Evolutionary conservation across 352 stramenopile genomes (phyloP).

Genomic region (Phytophthora lateralis): DNA sequence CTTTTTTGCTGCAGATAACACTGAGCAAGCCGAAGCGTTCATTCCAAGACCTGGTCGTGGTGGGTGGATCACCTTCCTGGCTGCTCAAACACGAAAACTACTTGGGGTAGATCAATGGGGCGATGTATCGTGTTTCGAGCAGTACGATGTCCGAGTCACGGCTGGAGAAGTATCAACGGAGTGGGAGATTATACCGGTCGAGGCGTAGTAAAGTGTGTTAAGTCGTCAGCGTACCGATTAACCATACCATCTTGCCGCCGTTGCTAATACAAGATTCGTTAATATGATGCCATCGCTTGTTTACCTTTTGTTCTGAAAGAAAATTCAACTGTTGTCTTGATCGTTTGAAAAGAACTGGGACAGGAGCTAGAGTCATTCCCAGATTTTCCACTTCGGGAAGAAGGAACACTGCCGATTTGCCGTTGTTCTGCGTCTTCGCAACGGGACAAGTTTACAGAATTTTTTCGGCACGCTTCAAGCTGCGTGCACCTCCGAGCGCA

Average conservation of each 20-base stretch:
- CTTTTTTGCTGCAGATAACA: not conserved
- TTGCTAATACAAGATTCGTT: too few species aligned
- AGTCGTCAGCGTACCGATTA: too few species aligned
- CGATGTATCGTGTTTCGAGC: not conserved
- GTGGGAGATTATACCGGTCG: not conserved
- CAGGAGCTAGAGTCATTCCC: not conserved
- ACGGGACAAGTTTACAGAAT: not conserved
- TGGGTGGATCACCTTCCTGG: not conserved
- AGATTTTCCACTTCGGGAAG: not conserved
- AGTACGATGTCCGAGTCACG: not conserved
- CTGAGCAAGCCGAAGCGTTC: not conserved
- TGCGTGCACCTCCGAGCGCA: not conserved
- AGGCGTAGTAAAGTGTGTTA: not conserved
- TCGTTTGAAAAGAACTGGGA: not conserved
- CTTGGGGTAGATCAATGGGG: too few species aligned
- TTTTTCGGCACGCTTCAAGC: not conserved
- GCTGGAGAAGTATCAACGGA: not conserved
- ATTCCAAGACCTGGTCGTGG: not conserved
- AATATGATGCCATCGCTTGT: too few species aligned
- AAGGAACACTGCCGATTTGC: not conserved
- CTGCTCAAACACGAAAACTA: not conserved
- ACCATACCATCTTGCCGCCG: too few species aligned
- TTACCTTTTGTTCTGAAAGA: too few species aligned
- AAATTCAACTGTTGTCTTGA: not conserved
- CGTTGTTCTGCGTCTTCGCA: not conserved